These are phyloP conservation scores for Hypholoma fasciculare DNA, from an alignment of 768 basidiomycete species.

Conservation along the genomic window DNA sequence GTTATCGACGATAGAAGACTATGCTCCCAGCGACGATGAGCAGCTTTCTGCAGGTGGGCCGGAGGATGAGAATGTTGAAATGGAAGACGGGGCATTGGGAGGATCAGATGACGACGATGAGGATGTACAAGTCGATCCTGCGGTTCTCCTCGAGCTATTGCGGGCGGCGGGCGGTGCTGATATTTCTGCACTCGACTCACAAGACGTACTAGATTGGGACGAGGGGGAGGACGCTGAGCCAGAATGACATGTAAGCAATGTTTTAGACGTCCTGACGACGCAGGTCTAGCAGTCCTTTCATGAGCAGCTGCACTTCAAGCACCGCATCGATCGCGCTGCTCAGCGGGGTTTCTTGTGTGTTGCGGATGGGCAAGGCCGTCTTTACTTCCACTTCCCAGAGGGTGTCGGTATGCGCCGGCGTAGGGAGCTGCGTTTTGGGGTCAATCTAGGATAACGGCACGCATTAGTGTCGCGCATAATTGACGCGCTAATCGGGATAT, in stretches of 20 bases:
- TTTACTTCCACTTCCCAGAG: slow-evolving; percentile 90
- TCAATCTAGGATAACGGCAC: slow-evolving; percentile 53
- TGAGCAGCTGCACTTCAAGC: slow-evolving; percentile 76
- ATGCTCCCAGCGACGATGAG: slow-evolving; percentile 51
- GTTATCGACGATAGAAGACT: slow-evolving; percentile 42
- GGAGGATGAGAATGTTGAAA: slow-evolving; percentile 8
- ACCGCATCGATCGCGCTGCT: slow-evolving; percentile 70
- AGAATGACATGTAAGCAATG: slow-evolving; percentile 8
- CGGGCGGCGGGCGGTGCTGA: slow-evolving; percentile 31
- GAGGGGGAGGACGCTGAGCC: slow-evolving; percentile 36
- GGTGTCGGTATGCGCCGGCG: slow-evolving; percentile 76
- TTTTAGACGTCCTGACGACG: slow-evolving; percentile 66
- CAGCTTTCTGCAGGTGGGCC: slow-evolving; percentile 1
- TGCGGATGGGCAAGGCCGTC: slow-evolving; percentile 75
- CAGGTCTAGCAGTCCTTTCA: slow-evolving; percentile 83
- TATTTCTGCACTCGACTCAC: slow-evolving; percentile 28
- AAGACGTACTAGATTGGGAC: slow-evolving; percentile 55
- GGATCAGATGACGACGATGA: slow-evolving; percentile 30
- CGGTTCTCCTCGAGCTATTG: slow-evolving; percentile 41
- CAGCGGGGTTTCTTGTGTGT: slow-evolving; percentile 77
- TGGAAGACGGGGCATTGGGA: slow-evolving; percentile 29
- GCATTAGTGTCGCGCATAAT: not conserved
- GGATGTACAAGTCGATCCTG: slow-evolving; percentile 38
- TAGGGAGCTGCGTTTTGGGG: slow-evolving; percentile 70
- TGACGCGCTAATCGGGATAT: slow-evolving; percentile 4